Conservation (phyloP, 148 eudicot species). For the Cornus suecica region DNA sequence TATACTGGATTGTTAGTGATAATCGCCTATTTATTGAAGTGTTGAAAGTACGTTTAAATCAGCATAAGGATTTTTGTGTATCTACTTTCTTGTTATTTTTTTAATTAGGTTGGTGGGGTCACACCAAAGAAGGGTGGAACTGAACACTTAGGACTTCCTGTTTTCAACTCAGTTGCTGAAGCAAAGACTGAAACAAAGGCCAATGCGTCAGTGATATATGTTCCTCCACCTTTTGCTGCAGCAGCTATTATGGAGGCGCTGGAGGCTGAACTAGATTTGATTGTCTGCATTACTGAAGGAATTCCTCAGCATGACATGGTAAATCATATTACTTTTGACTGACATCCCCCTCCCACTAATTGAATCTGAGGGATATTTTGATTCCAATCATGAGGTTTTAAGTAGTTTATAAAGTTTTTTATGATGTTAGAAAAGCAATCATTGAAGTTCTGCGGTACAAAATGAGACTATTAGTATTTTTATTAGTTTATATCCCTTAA, state of each 20-base stretch:
- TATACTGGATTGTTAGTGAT: neutral
- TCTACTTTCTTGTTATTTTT: neutral
- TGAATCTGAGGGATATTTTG: neutral
- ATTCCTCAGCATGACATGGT: slow-evolving; percentile 99
- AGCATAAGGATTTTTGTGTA: neutral
- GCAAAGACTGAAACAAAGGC: slow-evolving; percentile 97
- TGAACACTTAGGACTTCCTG: slow-evolving; percentile 95
- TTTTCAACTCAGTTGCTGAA: slow-evolving; percentile 86
- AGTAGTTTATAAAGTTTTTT: too few relatives aligned
- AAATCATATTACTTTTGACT: slow-evolving; percentile 15
- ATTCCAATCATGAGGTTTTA: neutral
- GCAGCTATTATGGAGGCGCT: slow-evolving; percentile 92
- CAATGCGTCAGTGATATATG: slow-evolving; percentile 92
- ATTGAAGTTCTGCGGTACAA: neutral
- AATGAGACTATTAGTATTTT: neutral
- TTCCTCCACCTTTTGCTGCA: slow-evolving; percentile 97
- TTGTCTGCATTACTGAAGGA: slow-evolving; percentile 98
- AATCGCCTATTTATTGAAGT: neutral
- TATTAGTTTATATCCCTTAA: too few relatives aligned
- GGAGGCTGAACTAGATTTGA: slow-evolving; percentile 90
- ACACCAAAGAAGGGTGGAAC: slow-evolving; percentile 96
- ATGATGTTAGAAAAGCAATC: neutral
- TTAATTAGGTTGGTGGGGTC: slow-evolving; percentile 89
- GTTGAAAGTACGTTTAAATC: neutral
- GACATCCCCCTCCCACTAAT: neutral